phyloP scores from a whole-genome alignment of 768 basidiomycete species.

The Panaeolus cyanescens region DNA sequence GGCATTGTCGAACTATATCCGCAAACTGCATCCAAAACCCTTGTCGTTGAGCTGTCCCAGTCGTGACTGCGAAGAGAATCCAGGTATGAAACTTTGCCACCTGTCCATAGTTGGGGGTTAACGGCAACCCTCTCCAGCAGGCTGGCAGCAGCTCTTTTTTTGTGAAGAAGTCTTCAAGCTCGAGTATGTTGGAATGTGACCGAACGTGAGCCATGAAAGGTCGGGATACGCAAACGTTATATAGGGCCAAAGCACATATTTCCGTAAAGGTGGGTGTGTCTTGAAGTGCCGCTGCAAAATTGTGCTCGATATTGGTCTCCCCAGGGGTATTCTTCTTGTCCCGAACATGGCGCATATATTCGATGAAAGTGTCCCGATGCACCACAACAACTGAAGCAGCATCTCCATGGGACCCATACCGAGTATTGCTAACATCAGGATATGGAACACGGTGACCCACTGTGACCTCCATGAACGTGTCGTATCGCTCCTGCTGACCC shows the following conservation, averaged over 20 bases:
- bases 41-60: constrained; percentile 7
- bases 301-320: constrained; percentile 37
- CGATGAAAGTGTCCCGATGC: constrained; percentile 18
- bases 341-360: constrained; percentile 27
- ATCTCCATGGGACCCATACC: constrained; percentile 31
- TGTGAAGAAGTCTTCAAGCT: background rate
- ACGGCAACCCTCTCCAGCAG: background rate
- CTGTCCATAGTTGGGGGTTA: background rate
- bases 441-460: constrained; percentile 24
- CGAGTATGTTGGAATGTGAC: background rate
- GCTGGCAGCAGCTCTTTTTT: background rate
- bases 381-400: constrained; percentile 26
- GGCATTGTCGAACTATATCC: constrained; percentile 9
- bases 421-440: constrained; percentile 37
- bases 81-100: background rate
- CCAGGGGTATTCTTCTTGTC: constrained; percentile 27
- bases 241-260: constrained; percentile 26
- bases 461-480: constrained; percentile 17
- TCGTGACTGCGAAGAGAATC: constrained; percentile 14
- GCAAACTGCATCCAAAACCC: constrained; percentile 14
- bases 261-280: constrained; percentile 28
- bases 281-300: constrained; percentile 23
- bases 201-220: constrained; percentile 27
- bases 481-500: constrained; percentile 31
- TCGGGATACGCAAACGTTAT: constrained; percentile 18